Evolutionary conservation across 2,329 filamentous ascomycete genomes (phyloP), one percentile per base, ranked within the genome.

Genomic region (Paracamarosporium sp.): DNA sequence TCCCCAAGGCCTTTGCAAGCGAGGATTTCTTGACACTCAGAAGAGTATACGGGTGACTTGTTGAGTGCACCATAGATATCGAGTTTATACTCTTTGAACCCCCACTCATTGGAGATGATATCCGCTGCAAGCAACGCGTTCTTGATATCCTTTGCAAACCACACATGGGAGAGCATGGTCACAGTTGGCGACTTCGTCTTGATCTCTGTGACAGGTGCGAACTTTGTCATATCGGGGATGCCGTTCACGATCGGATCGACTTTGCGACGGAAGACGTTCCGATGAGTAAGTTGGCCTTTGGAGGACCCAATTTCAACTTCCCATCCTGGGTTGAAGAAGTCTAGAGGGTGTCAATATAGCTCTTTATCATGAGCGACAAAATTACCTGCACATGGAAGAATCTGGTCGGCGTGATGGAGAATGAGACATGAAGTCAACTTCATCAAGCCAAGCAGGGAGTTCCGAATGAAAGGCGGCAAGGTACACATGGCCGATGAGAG

Each of bases 161-260:
- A 83, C 3, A 86, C 80, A 60, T 89, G 86, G 22, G 86, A 88
- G 48, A 89, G 71, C 86, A 89, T 89, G 25, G 86, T 86, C 2
- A 88, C 86, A 0, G 86, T 89, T 2, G 86, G 86, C 22, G 79
- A 80, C 56, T 83, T 79, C 0, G 86, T 83, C 50, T 83, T 83
- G 63, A 88, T 85, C 53, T 85, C 81, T 45, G 85, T 82, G 20
- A 88, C 83, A 0, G 86, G 86, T 31, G 83, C 74, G 68, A 88
- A 88, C 57, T 84, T 84, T 46, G 85, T 84, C 84, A 87, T 88
- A 66, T 88, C 84, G 47, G 83, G 83, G 61, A 88, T 88, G 50
- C 86, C 86, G 65, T 89, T 89, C 61, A 88, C 85, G 33, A 89
- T 85, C 1, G 86, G 86, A 61, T 88, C 86, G 41, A 89, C 84